A percentile compares a stretch with the other conserved stretches of the same genome.
Evolutionary conservation across 202 grass and related monocot genomes (phyloP).

Genomic region (Schoenoplectus tabernaemontani): DNA sequence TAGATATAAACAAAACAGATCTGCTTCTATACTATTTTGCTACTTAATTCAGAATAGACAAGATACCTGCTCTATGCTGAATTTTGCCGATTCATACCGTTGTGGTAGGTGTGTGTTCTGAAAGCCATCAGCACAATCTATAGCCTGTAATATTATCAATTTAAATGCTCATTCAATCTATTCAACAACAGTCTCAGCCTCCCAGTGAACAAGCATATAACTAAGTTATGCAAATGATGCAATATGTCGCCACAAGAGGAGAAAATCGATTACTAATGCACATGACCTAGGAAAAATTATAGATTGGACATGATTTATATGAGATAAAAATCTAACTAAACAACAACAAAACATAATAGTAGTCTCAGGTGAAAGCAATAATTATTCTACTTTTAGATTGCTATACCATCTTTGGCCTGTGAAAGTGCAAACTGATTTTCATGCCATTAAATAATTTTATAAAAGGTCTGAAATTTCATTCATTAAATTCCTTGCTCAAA

Average conservation of each 20-base stretch:
- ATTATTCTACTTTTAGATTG: too few species aligned
- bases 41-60: slow-evolving; percentile 10
- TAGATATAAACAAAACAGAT: slow-evolving; percentile 7
- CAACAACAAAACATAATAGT: too few species aligned
- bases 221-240: too few species aligned
- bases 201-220: background rate
- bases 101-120: slow-evolving; percentile 87
- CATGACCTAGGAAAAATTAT: background rate
- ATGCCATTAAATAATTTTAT: too few species aligned
- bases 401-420: too few species aligned
- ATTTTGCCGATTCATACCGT: slow-evolving; percentile 68
- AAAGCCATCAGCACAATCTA: slow-evolving; percentile 78
- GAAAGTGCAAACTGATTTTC: too few species aligned
- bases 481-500: too few species aligned
- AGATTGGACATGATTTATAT: background rate
- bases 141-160: slow-evolving; percentile 51
- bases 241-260: too few species aligned
- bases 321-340: too few species aligned
- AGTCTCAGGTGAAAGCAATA: too few species aligned
- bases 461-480: too few species aligned
- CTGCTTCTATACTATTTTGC: slow-evolving; percentile 12
- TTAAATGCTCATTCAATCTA: slow-evolving; percentile 9
- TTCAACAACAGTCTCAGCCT: background rate
- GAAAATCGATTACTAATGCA: slow-evolving; percentile 14
- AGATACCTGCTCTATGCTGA: slow-evolving; percentile 89